Base-by-base conservation (phyloP, 768 basidiomycete species). In the Psilocybe azurescens region DNA sequence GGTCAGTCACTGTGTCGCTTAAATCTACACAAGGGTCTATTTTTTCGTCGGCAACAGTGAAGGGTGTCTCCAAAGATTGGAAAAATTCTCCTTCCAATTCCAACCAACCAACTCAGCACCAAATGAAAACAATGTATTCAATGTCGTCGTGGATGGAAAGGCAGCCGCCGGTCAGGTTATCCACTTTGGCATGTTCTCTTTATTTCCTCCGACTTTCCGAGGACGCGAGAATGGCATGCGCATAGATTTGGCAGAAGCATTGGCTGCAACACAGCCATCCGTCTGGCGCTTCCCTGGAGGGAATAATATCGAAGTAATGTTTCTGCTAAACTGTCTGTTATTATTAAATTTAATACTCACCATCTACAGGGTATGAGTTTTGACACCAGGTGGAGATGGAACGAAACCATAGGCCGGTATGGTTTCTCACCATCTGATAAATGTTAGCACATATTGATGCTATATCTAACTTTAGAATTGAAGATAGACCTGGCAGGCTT, bases 201-300 rank as follows among this genome's bases (percentile, higher is more conserved):
- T 89, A 49, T 88, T 89, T 69, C 87, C 88, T 1, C 87, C 87
- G 9, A 89, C 86, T 2, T 88, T 85, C 75, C 84, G 82, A 66
- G 75, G 76, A 44, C 74, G 86, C 56, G 67, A 74, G 59, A 88
- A 89, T 70, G 88, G 88, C 0, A 79, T 88, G 79, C 77, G 87
- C 47, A 78, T 83, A 28, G 87, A 89, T 66, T 72, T 89, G 44
- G 86, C 87, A 6, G 78, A 83, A 59, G 74, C 84, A 0, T 48
- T 78, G 56, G 73, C 71, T 49, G 73, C 62, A 1, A 75, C 73
- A 77, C 75, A 75, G 78, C 87, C 71, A 74, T 83, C 59, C 74
- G 80, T 77, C 16, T 64, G 60, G 69, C 68, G 64, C 18, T 75
- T 76, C 53, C 72, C 73, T 50, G 69, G 68, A 56, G 85, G 84